Evolutionary conservation across 2,329 filamentous ascomycete species (phyloP), one percentile per base, ranked within the genome.

Genomic region (Aspergillus quadricinctus): DNA sequence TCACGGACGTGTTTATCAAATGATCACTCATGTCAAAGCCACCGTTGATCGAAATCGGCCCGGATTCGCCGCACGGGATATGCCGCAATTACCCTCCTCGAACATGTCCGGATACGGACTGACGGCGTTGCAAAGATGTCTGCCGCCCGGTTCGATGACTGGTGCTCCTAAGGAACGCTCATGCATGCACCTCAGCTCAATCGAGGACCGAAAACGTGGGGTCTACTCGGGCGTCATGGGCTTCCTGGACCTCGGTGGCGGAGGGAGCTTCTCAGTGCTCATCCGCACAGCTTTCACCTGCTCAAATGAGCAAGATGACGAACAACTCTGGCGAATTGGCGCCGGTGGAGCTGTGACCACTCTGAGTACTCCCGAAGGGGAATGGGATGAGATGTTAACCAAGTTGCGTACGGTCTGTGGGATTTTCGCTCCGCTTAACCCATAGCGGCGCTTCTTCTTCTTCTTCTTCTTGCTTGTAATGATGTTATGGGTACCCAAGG

Each of bases 121-220:
- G 37, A 88, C 93, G 57, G 88, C 93, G 3, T 82, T 97, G 0
- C 84, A 88, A 0, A 82, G 86, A 6, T 89, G 87, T 49, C 80
- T 97, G 0, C 93, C 94, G 0, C 92, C 94, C 0, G 93, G 94
- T 0, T 93, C 89, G 66, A 97, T 97, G 94, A 97, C 93, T 1
- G 94, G 94, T 6, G 93, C 93, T 0, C 94, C 93, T 0, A 97
- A 97, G 79, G 92, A 93, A 75, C 83, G 93, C 49, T 93, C 89
- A 61, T 97, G 93, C 71, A 88, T 96, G 77, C 82, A 97, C 49
- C 78, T 97, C 21, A 80, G 81, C 57, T 75, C 80, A 3, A 81
- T 96, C 45, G 92, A 96, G 73, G 75, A 74, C 19, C 70, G 78
- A 3, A 74, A 77, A 56, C 80, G 93, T 52, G 87, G 90, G 31